Base-by-base conservation (phyloP, 2,329 filamentous ascomycete species). In the Cercospora sojina region DNA sequence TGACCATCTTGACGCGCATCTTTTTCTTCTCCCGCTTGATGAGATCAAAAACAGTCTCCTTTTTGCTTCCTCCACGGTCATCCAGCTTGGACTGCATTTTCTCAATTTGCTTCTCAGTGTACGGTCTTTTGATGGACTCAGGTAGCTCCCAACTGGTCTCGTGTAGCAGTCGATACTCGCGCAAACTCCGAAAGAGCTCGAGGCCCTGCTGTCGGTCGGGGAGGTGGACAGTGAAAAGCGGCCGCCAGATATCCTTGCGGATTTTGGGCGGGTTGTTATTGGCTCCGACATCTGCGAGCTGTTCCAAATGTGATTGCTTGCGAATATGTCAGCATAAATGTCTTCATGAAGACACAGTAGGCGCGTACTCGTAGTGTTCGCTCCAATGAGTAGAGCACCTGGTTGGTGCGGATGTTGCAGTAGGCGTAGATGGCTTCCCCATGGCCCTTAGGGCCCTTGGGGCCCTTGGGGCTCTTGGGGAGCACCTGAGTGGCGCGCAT, bases 371-470 rank as follows among this genome's bases (percentile, higher is more conserved):
- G 80, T 55, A 89, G 75, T 61, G 82, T 80, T 61, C 84, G 82
- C 47, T 82, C 83, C 69, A 89, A 77, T 23, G 87, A 88, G 77
- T 89, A 89, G 63, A 89, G 79, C 70, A 89, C 84, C 77, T 89
- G 87, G 66, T 88, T 87, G 38, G 87, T 88, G 68, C 83, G 82
- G 71, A 86, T 79, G 75, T 89, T 83, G 73, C 83, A 82, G 78
- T 88, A 90, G 74, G 85, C 83, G 76, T 86, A 89, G 73, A 90
- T 87, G 76, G 87, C 83, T 72, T 84, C 81, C 66, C 87, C 87
- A 27, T 64, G 38, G 35, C 38, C 57, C 25, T 0, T 29, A 8
- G 60, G 60, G 20, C 3, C 8, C 2, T 10, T 4, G 8, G 4
- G 8, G 8, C 32, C 32, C 32, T 3, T 2, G 32, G 32, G 43